Percentiles rank a stretch among this genome's conserved stretches.
phyloP scores from a whole-genome alignment of 345 rosid species.

The Pistacia atlantica region DNA sequence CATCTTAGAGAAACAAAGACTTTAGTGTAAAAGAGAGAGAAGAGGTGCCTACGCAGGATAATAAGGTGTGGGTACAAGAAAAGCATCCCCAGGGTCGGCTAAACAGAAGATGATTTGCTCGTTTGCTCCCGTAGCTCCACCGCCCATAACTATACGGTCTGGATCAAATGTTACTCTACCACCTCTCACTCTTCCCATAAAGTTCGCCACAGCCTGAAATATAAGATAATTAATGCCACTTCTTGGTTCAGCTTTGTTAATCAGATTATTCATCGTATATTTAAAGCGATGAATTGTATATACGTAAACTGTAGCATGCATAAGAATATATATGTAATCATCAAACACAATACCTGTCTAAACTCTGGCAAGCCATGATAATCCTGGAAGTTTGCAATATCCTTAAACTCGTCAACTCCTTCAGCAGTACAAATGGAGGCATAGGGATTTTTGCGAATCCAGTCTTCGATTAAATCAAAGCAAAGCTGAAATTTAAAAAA shows the following conservation, averaged over 20 bases:
- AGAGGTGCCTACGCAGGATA: constrained; percentile 65
- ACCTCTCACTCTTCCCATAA: constrained; percentile 75
- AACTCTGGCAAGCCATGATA: constrained; percentile 78
- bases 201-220: constrained; percentile 69
- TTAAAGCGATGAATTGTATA: no score
- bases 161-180: constrained; percentile 64
- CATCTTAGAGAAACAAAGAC: background rate
- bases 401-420: constrained; percentile 53
- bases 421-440: constrained; percentile 72
- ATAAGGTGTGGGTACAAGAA: constrained; percentile 80
- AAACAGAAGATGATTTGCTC: constrained; percentile 80
- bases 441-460: constrained; percentile 64
- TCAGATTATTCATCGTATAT: no score
- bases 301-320: no score
- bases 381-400: constrained; percentile 79
- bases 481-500: constrained; percentile 54
- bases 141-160: constrained; percentile 78
- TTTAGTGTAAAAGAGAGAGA: background rate
- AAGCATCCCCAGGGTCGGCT: constrained; percentile 86
- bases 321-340: background rate
- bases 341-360: constrained; percentile 48
- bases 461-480: constrained; percentile 55
- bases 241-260: no score
- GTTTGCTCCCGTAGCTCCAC: constrained; percentile 90
- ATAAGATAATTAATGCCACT: background rate